Conservation (phyloP, 1,139 yeast species). For the Suhomyces anneliseae region DNA sequence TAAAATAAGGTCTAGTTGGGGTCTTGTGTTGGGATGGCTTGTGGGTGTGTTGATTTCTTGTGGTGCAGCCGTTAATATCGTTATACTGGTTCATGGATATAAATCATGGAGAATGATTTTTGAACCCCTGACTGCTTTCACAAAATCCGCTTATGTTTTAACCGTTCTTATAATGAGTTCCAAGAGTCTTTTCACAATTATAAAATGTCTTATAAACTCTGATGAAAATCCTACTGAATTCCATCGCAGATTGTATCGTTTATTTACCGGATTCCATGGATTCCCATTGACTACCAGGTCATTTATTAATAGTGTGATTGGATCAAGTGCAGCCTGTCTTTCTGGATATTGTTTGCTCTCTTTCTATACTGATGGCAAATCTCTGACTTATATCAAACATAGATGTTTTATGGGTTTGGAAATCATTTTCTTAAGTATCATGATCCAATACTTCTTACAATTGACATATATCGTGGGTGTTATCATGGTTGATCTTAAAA, state of each 20-base stretch:
- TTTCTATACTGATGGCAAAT: constrained; percentile 19
- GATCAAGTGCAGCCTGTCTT: constrained; percentile 6
- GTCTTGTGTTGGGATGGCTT: constrained; percentile 61
- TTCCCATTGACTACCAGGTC: constrained; percentile 24
- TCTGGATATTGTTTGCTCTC: constrained; percentile 16
- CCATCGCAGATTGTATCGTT: constrained; percentile 29
- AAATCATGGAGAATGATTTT: constrained; percentile 30
- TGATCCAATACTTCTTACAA: constrained; percentile 60
- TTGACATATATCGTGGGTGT: constrained; percentile 64
- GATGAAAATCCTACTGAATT: constrained; percentile 18
- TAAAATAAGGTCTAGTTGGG: constrained; percentile 58
- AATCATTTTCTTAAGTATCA: constrained; percentile 35
- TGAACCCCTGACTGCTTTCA: constrained; percentile 32
- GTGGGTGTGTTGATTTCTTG: constrained; percentile 53
- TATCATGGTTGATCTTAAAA: constrained; percentile 62
- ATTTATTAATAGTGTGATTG: neutral
- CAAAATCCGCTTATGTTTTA: constrained; percentile 27
- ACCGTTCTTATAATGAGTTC: constrained; percentile 32
- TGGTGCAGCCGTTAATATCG: constrained; percentile 49
- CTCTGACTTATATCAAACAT: constrained; percentile 18
- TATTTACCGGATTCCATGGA: constrained; percentile 21
- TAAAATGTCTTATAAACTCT: constrained; percentile 20
- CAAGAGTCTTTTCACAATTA: constrained; percentile 29
- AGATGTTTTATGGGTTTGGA: constrained; percentile 20
- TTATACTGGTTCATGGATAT: constrained; percentile 19